Percentiles rank a stretch among this genome's conserved stretches.
These are phyloP conservation scores for Curvularia eragrostidis DNA, from an alignment of 2,329 filamentous ascomycete species.

Conservation along the genomic window DNA sequence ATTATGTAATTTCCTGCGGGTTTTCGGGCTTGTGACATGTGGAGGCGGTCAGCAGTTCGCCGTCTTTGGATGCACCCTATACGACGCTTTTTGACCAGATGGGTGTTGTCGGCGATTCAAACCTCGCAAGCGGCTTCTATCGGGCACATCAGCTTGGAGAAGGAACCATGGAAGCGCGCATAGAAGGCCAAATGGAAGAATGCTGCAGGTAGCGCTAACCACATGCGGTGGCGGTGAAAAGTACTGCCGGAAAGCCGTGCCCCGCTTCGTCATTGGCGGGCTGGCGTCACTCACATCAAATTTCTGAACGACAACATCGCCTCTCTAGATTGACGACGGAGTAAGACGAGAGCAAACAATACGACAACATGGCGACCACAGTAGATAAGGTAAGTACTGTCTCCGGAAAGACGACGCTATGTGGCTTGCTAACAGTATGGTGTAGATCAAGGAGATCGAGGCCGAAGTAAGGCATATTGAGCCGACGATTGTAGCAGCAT, in stretches of 20 bases:
- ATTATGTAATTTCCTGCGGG: conserved; percentile 42
- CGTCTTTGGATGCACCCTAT: conserved; percentile 16
- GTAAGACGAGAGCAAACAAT: conserved; percentile 10
- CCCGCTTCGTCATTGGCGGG: conserved; percentile 38
- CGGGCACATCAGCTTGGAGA: conserved; percentile 27
- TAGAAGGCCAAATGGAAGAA: conserved; percentile 13
- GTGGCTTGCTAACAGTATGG: conserved; percentile 37
- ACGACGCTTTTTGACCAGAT: conserved; percentile 4
- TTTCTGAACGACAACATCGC: conserved; percentile 32
- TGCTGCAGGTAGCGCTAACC: conserved; percentile 10
- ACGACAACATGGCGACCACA: conserved; percentile 84
- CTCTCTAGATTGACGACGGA: conserved; percentile 6
- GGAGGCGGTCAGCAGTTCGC: conserved; percentile 30
- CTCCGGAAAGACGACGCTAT: conserved; percentile 32
- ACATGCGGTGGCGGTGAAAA: conserved; percentile 17
- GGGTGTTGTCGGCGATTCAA: conserved; percentile 15
- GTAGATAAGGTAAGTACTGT: conserved; percentile 80
- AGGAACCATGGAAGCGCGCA: conserved; percentile 18
- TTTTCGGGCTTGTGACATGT: conserved; percentile 23
- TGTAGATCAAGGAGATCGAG: conserved; percentile 95
- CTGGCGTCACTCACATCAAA: conserved; percentile 35
- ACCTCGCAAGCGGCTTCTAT: conserved; percentile 30
- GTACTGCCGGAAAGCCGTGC: conserved; percentile 24
- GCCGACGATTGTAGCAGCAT: conserved; percentile 18
- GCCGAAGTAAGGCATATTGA: conserved; percentile 71